Evolutionary conservation across 2,329 filamentous ascomycete species (phyloP).

Genomic region (Harringtonia aguacate): DNA sequence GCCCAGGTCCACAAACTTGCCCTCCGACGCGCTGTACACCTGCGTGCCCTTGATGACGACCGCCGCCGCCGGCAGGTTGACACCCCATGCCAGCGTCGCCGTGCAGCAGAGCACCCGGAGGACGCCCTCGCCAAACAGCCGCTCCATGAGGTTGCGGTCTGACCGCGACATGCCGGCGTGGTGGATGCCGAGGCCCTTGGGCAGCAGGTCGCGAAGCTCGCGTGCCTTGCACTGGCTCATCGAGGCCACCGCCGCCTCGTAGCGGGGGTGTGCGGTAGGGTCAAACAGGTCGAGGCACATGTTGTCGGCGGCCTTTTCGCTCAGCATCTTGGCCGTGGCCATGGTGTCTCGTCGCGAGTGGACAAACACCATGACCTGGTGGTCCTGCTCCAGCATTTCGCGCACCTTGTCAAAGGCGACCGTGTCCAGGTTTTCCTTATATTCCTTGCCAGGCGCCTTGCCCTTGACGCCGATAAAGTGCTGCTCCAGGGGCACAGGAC

Average conservation of each 20-base stretch:
- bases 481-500: conserved; percentile 90
- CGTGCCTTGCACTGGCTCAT: conserved; percentile 77
- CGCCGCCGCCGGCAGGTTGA: conserved; percentile 92
- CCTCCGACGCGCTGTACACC: conserved; percentile 90
- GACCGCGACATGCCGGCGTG: conserved; percentile 94
- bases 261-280: conserved; percentile 65
- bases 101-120: conserved; percentile 97
- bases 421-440: conserved; percentile 78
- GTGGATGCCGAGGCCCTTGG: conserved; percentile 88
- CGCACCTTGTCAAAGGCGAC: conserved; percentile 89
- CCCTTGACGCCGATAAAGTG: conserved; percentile 96
- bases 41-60: conserved; percentile 98
- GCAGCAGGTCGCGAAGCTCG: conserved; percentile 79
- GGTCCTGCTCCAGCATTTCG: conserved; percentile 82
- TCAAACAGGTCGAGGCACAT: conserved; percentile 75
- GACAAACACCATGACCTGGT: conserved; percentile 99
- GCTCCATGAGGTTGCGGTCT: conserved; percentile 92
- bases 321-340: conserved; percentile 72
- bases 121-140: conserved; percentile 82
- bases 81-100: conserved; percentile 94
- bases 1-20: conserved; percentile 91
- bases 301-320: conserved; percentile 77
- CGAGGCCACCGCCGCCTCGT: conserved; percentile 68
- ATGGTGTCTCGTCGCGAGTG: conserved; percentile 94
- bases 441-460: conserved; percentile 70